Base-by-base conservation (phyloP, 805 yeast species). In the Lipomyces kockii region DNA sequence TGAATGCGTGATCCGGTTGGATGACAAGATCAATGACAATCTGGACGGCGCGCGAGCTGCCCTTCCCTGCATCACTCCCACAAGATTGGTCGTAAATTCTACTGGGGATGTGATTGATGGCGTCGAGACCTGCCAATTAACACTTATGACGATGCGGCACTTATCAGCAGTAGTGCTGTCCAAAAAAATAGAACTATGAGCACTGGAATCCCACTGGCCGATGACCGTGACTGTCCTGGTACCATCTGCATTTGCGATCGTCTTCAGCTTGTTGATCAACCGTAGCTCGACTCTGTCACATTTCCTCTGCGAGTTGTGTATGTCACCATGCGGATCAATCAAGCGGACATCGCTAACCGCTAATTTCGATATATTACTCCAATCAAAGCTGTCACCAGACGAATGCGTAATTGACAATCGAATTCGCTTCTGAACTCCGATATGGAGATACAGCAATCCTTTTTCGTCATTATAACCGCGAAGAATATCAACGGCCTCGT, bases 171-270 rank as follows among this genome's bases (percentile, higher is more conserved):
- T 71, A 20, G 71, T 39, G 27, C 63, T 62, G 35, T 71, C 73
- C 22, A 71, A 59, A 34, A 57, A 57, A 5, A 60, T 55, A 7
- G 68, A 61, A 14, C 51, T 55, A 60, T 71, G 74, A 6, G 71
- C 74, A 22, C 74, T 71, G 29, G 71, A 66, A 35, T 71, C 74
- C 74, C 74, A 71, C 46, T 71, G 74, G 11, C 69, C 73, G n/a
- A 60, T 53, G 1, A 71, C 63, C 4, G 56, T 37, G 8, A 71
- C 64, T 14, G 72, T 71, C 12, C 72, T 61, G 6, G 73, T 67
- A 3, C 74, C 74, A 52, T 71, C 73, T n/a, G 70, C 64, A n/a
- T 70, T 60, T 12, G 71, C 71, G 17, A 66, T 63, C n/a, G 67
- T 71, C 32, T 35, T 64, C 3, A 69, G 69, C 54, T 53, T 58